These are phyloP conservation scores for Cardamine resedifolia DNA, from an alignment of 345 rosid genomes.

Conservation along the genomic window DNA sequence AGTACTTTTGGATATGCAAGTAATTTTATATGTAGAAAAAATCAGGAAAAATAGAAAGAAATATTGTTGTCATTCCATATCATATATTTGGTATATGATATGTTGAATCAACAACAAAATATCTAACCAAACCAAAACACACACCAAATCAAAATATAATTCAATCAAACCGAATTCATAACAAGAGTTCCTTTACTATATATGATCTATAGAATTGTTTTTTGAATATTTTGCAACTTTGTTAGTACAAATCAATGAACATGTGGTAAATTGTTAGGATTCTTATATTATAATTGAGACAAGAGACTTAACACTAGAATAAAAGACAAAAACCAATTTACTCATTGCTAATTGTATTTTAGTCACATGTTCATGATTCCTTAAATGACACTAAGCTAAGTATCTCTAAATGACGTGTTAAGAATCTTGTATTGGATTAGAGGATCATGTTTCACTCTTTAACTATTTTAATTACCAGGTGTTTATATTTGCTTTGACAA, in stretches of 20 bases:
- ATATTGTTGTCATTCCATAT: background rate
- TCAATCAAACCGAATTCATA: background rate
- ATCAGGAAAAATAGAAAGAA: background rate
- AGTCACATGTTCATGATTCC: too few relatives aligned
- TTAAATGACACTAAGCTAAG: too few relatives aligned
- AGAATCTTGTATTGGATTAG: too few relatives aligned
- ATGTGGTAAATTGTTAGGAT: too few relatives aligned
- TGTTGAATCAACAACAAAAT: background rate
- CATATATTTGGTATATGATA: background rate
- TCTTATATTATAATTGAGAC: too few relatives aligned
- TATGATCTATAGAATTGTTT: too few relatives aligned
- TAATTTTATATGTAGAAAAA: background rate
- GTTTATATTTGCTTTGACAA: background rate
- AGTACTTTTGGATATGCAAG: background rate
- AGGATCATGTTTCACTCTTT: background rate
- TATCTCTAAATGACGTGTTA: too few relatives aligned
- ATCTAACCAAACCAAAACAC: background rate
- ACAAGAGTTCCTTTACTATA: background rate
- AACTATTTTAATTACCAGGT: background rate
- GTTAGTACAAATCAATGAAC: too few relatives aligned
- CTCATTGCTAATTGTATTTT: too few relatives aligned
- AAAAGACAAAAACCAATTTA: too few relatives aligned
- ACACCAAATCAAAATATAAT: background rate
- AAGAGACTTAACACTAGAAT: too few relatives aligned
- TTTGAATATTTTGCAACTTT: too few relatives aligned